Evolutionary conservation across 306 rosid species (phyloP), one percentile per base, ranked within the genome.

Genomic region (Acacia crassicarpa): DNA sequence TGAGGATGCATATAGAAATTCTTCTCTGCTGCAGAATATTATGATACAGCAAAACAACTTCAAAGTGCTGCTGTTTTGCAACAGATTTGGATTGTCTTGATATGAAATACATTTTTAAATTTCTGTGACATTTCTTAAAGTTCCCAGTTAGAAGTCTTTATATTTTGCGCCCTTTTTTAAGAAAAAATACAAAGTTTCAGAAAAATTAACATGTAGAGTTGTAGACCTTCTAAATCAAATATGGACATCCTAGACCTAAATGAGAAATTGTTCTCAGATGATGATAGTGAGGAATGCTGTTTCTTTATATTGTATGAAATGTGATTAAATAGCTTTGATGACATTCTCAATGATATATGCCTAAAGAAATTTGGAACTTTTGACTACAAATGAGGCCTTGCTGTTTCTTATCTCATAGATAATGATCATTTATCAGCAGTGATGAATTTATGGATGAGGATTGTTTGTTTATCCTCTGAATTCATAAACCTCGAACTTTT

Each of bases 361-460:
- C 1, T 2, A 16, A 15, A 15, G 19, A 49, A 49, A 49, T 49
- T 49, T 49, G 14, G 8, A 49, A 49, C 15, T 49, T 15, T 49
- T 49, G 16, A 49, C 8, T 11, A 1, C n/a, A 49, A 49, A 4
- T 49, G 56, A 49, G 7, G 56, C 56, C 56, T 49, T 19, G 16
- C 17, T 49, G 56, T 49, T 16, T 15, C 20, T 15, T 49, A 49
- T 16, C 56, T 16, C 53, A 46, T 46, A 16, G 56, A 49, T 48
- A 10, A 49, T 49, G 20, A 49, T 16, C 20, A 49, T 49, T 15
- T 49, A 15, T 49, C 20, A 49, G 20, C 56, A 49, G 56, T 16
- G 56, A 49, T 49, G 56, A 49, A 49, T 58, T 27, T 76, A 20
- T 79, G 74, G n/a, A 12, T 19, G 67, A 81, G 45, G 56, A 49